Percentiles rank a stretch among this genome's conserved stretches.
These are phyloP conservation scores for Hippophae rhamnoides DNA, from an alignment of 306 rosid genomes.

Conservation along the genomic window DNA sequence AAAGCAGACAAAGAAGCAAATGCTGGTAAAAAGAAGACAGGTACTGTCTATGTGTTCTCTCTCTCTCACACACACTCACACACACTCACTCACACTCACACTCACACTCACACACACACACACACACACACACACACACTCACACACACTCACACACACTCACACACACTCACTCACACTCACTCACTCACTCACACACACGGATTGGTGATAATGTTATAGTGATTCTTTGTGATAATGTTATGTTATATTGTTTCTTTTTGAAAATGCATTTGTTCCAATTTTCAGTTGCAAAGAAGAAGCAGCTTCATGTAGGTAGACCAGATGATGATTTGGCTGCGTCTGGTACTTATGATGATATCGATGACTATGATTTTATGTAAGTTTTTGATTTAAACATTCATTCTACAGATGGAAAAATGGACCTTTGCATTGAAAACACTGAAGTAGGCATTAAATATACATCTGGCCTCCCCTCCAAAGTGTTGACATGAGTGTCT, in stretches of 20 bases:
- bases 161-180: too few relatives aligned
- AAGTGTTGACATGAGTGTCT: not conserved
- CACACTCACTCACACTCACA: too few relatives aligned
- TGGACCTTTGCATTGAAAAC: not conserved
- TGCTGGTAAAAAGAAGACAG: slow-evolving; percentile 88
- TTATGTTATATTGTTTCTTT: not conserved
- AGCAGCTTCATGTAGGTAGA: slow-evolving; percentile 75
- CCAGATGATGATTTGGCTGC: slow-evolving; percentile 66
- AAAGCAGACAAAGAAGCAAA: slow-evolving; percentile 86
- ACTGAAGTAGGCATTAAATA: not conserved
- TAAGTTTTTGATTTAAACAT: slow-evolving; percentile 25
- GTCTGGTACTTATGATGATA: slow-evolving; percentile 36
- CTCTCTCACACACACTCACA: too few relatives aligned
- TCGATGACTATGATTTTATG: slow-evolving; percentile 90
- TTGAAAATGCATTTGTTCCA: not conserved
- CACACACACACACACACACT: too few relatives aligned
- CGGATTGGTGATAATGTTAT: too few relatives aligned
- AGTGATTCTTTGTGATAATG: not conserved
- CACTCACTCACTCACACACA: too few relatives aligned
- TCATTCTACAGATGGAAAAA: not conserved
- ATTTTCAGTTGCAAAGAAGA: slow-evolving; percentile 66
- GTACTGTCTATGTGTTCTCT: slow-evolving; percentile 15
- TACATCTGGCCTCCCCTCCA: not conserved
- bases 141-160: too few relatives aligned
- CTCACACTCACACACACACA: too few relatives aligned